phyloP scores from a whole-genome alignment of 2,329 filamentous ascomycete species.

The Trichoderma arundinaceum region DNA sequence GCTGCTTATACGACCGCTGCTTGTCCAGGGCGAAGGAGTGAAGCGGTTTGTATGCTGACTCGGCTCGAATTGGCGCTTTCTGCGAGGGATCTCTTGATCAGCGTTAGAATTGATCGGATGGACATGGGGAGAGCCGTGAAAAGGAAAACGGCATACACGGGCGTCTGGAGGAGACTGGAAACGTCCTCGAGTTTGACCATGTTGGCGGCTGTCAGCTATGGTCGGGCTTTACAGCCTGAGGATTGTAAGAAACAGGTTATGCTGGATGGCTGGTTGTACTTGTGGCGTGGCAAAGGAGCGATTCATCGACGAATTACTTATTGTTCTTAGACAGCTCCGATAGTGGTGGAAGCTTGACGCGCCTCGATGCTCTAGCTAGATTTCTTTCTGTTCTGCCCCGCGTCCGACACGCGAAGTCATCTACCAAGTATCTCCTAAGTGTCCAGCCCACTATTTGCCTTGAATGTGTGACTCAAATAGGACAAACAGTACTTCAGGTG shows the following conservation, averaged over 20 bases:
- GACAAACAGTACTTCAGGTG: background rate
- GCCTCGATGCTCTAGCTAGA: conserved; percentile 1
- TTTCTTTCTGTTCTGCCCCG: conserved; percentile 22
- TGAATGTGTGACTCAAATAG: background rate
- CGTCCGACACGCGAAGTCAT: conserved; percentile 20
- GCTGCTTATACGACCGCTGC: conserved; percentile 82
- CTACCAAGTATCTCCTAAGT: background rate
- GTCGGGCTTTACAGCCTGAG: background rate
- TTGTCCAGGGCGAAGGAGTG: conserved; percentile 75
- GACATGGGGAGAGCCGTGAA: background rate
- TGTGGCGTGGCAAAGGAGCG: background rate
- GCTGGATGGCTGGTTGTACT: background rate
- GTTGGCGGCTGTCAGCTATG: conserved; percentile 10
- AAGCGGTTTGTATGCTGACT: conserved; percentile 73
- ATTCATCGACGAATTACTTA: too few species aligned
- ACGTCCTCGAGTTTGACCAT: conserved; percentile 56
- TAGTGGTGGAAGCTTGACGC: conserved; percentile 25
- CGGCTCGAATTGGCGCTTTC: conserved; percentile 56
- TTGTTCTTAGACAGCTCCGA: background rate
- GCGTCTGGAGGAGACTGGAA: conserved; percentile 54
- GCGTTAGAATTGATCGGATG: conserved; percentile 9
- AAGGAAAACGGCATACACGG: conserved; percentile 35
- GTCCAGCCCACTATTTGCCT: background rate
- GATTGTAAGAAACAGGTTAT: background rate
- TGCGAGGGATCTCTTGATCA: conserved; percentile 44